Base-by-base conservation (phyloP, 2,329 filamentous ascomycete species). In the Microthyrium microscopicum region DNA sequence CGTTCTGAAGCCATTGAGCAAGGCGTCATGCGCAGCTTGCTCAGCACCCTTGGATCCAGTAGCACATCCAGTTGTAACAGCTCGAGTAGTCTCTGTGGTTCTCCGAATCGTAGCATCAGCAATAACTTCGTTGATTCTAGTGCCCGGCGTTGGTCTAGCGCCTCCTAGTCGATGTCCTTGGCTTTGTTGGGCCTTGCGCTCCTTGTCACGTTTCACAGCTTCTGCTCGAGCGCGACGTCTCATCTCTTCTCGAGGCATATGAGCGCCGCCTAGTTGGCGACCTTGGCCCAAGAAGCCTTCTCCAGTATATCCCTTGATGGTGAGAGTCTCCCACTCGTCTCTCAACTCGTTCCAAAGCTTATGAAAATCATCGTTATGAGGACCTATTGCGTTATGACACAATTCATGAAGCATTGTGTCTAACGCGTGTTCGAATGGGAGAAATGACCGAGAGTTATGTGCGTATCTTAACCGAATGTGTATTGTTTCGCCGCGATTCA, bases 331-430 rank as follows among this genome's bases (percentile, higher is more conserved):
- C 45, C 87, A 76, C 55, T 94, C 85, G 37, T 87, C 80, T 15
- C 87, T 73, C 4, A 94, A 68, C 49, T 92, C 77, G 44, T 93
- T 77, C 82, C 85, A 93, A 4, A 94, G 61, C 1, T 74, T 74
- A 44, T 93, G 73, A 48, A 95, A 95, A 22, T 77, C 68, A 29
- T 63, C 66, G 48, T 94, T 73, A 51, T 95, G 87, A 2, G 81
- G 80, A 0, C 82, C 83, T 52, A 77, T 73, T 8, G 83, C 69
- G 42, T 79, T 93, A 48, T 95, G 87, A n/a, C 73, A 76, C 3
- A 95, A 69, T 44, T 61, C 65, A 16, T 13, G 19, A 4, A 3
- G 20, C 73, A 95, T 79, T 0, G 87, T 95, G 53, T 94, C 84
- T 27, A 83, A 65, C 5, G 93, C 67, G 42, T 79, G 63, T 48